These are phyloP conservation scores for Aspergillus luchuensis DNA, from an alignment of 2,329 filamentous ascomycete species.

Conservation along the genomic window DNA sequence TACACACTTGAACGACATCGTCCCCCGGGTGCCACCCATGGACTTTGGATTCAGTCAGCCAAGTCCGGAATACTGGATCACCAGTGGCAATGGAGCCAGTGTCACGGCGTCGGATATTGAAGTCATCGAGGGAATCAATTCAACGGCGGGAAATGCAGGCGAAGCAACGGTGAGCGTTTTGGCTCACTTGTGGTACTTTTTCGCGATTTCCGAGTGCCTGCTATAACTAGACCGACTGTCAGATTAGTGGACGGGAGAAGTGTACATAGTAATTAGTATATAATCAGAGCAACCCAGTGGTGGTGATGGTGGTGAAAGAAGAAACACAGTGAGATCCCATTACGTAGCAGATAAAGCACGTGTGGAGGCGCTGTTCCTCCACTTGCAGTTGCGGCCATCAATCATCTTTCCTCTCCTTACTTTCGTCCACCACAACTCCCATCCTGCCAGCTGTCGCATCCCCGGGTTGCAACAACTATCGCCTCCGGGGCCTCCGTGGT, in stretches of 20 bases:
- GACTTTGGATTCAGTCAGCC: slow-evolving; percentile 36
- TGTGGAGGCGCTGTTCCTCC: background rate
- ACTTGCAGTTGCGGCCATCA: background rate
- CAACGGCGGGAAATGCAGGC: slow-evolving; percentile 39
- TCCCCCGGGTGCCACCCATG: slow-evolving; percentile 42
- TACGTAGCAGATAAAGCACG: background rate
- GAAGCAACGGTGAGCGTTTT: slow-evolving; percentile 23
- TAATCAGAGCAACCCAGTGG: too few relatives aligned
- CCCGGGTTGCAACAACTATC: background rate
- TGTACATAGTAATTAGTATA: too few relatives aligned
- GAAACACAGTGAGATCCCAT: background rate
- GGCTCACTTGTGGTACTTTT: slow-evolving; percentile 41
- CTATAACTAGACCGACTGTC: background rate
- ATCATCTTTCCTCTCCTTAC: background rate
- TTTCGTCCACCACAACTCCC: background rate
- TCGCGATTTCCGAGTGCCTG: slow-evolving; percentile 29
- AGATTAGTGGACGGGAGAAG: too few relatives aligned
- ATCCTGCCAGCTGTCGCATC: slow-evolving; percentile 4
- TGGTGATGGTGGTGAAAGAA: too few relatives aligned
- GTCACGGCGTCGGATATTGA: slow-evolving; percentile 37
- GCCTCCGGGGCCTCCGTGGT: background rate
- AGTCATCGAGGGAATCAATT: slow-evolving; percentile 35
- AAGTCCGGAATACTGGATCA: slow-evolving; percentile 48
- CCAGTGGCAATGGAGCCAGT: slow-evolving; percentile 28
- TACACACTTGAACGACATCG: slow-evolving; percentile 42